Evolutionary conservation across 202 grass and related monocot species (phyloP).

Genomic region (Setaria italica): DNA sequence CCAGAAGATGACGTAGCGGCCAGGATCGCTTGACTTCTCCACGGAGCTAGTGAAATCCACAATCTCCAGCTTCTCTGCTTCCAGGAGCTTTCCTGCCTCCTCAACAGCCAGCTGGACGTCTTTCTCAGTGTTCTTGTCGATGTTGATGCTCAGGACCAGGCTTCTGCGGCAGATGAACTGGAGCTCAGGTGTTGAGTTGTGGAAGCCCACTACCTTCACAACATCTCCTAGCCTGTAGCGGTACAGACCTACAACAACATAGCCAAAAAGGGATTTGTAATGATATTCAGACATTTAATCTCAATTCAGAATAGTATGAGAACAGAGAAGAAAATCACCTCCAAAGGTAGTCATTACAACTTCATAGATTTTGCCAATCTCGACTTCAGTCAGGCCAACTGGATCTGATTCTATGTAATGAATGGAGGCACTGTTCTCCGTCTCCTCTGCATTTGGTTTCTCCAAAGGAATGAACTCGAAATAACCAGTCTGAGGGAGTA

Average conservation of each 20-base stretch:
- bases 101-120: constrained; percentile 88
- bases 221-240: constrained; percentile 85
- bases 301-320: constrained; percentile 19
- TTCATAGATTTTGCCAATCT: constrained; percentile 86
- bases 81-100: constrained; percentile 69
- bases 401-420: constrained; percentile 88
- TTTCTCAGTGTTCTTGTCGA: constrained; percentile 97
- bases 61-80: constrained; percentile 79
- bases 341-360: constrained; percentile 78
- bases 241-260: constrained; percentile 69
- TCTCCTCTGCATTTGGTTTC: constrained; percentile 65
- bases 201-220: constrained; percentile 68
- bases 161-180: constrained; percentile 80
- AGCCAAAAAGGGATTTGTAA: constrained; percentile 4
- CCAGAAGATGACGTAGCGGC: constrained; percentile 91
- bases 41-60: constrained; percentile 90
- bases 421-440: constrained; percentile 47
- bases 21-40: constrained; percentile 62
- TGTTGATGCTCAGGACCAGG: constrained; percentile 91
- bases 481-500: constrained; percentile 77
- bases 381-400: constrained; percentile 78
- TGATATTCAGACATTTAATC: not conserved
- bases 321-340: constrained; percentile 55
- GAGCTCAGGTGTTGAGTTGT: constrained; percentile 87
- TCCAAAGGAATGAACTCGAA: constrained; percentile 96